A percentile compares a stretch with the other conserved stretches of the same genome.
phyloP scores from a whole-genome alignment of 2,329 filamentous ascomycete species.

The Nakataea oryzae region DNA sequence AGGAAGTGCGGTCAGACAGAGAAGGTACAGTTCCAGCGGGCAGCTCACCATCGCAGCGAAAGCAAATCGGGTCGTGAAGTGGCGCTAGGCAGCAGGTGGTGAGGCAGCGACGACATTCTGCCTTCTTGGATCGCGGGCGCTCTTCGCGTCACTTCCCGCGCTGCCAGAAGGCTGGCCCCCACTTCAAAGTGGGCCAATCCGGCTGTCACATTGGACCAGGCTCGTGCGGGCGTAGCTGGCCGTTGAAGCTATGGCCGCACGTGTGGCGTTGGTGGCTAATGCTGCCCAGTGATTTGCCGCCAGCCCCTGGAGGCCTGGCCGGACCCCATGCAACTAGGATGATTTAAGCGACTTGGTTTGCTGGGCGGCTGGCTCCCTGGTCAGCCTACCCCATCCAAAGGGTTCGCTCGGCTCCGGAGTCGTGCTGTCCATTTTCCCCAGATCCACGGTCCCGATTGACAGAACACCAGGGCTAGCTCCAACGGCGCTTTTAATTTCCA shows the following conservation, averaged over 20 bases:
- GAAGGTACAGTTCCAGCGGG: neutral
- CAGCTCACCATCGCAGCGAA: neutral
- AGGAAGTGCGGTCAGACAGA: neutral
- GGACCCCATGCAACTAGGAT: neutral
- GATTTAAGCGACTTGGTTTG: too few relatives aligned
- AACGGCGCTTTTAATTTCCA: neutral
- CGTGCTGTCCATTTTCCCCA: slow-evolving; percentile 3
- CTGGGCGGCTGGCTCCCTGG: slow-evolving; percentile 3
- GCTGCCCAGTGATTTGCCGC: neutral
- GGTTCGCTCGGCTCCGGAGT: neutral
- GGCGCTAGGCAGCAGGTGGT: too few relatives aligned
- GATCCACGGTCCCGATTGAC: neutral
- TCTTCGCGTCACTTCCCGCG: neutral
- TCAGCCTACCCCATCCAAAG: neutral
- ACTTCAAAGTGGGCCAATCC: neutral
- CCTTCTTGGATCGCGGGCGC: neutral
- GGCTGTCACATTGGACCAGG: neutral
- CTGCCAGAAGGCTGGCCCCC: too few relatives aligned
- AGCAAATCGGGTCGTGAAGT: neutral
- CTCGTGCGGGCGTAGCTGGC: slow-evolving; percentile 1
- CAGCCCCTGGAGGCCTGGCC: too few relatives aligned
- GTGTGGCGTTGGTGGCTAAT: neutral
- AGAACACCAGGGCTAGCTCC: neutral
- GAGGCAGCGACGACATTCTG: neutral
- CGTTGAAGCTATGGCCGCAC: neutral